Evolutionary conservation across 2,329 filamentous ascomycete species (phyloP).

Genomic region (Verticillium longisporum): DNA sequence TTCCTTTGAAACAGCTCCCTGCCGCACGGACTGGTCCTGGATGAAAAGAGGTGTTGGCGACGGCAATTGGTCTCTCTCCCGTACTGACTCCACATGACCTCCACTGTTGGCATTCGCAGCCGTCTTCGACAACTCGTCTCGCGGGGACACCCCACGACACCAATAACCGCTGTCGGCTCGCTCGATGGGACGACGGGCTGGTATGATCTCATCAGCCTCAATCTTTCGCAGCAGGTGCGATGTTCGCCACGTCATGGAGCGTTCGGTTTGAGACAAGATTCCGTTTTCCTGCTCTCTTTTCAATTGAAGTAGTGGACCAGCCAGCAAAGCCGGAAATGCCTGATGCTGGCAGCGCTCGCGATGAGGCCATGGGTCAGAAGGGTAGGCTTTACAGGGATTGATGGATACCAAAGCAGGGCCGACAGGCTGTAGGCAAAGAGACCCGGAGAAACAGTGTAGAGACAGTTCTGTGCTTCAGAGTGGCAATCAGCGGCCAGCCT

Average conservation of each 20-base stretch:
- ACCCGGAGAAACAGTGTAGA: neutral
- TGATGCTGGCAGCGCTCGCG: too few relatives aligned
- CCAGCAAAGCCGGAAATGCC: too few relatives aligned
- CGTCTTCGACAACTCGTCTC: conserved; percentile 24
- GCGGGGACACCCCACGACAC: conserved; percentile 22
- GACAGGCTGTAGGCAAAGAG: too few relatives aligned
- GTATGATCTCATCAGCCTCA: conserved; percentile 54
- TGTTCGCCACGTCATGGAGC: conserved; percentile 46
- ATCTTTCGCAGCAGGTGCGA: conserved; percentile 46
- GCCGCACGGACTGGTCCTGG: too few relatives aligned
- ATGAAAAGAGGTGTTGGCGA: too few relatives aligned
- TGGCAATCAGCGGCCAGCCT: neutral
- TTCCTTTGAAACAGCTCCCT: too few relatives aligned
- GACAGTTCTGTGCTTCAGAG: too few relatives aligned
- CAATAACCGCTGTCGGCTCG: conserved; percentile 16
- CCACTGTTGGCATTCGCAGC: too few relatives aligned
- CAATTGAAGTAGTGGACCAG: neutral
- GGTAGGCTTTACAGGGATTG: neutral
- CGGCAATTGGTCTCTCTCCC: too few relatives aligned
- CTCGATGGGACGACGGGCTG: conserved; percentile 44
- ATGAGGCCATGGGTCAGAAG: too few relatives aligned
- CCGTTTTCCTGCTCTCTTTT: neutral
- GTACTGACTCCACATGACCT: too few relatives aligned
- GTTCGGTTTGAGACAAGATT: neutral
- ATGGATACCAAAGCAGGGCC: neutral